phyloP scores from a whole-genome alignment of 2,329 filamentous ascomycete species.

The Sclerotinia subarctica region DNA sequence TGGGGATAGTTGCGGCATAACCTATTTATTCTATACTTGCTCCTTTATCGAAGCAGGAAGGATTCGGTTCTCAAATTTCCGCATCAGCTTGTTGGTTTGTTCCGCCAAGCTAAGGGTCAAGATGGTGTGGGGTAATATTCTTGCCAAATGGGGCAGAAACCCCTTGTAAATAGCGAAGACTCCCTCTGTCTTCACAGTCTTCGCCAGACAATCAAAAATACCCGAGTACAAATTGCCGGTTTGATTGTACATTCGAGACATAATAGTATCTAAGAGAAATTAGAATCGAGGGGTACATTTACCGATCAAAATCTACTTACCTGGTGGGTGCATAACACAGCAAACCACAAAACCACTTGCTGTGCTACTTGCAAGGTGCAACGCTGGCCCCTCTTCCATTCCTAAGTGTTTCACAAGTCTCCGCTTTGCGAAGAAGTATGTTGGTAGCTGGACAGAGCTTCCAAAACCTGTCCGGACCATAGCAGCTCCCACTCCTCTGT shows the following conservation, averaged over 20 bases:
- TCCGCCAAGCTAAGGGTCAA: conserved; percentile 90
- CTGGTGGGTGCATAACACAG: conserved; percentile 95
- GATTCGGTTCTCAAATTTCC: conserved; percentile 65
- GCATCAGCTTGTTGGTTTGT: conserved; percentile 92
- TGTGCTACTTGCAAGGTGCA: conserved; percentile 86
- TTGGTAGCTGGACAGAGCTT: conserved; percentile 92
- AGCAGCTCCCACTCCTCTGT: conserved; percentile 85
- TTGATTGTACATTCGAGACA: conserved; percentile 99
- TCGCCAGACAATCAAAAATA: conserved; percentile 85
- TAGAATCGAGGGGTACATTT: neutral
- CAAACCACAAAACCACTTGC: conserved; percentile 94
- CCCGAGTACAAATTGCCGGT: conserved; percentile 95
- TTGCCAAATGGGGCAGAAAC: conserved; percentile 88
- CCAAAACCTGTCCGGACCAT: conserved; percentile 97
- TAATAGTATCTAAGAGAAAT: conserved; percentile 72
- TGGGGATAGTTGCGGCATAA: conserved; percentile 16
- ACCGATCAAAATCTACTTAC: conserved; percentile 46
- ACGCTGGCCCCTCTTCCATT: conserved; percentile 83
- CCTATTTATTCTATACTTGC: conserved; percentile 25
- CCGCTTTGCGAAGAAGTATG: conserved; percentile 96
- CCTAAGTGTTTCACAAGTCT: conserved; percentile 75
- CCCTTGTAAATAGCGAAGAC: conserved; percentile 95
- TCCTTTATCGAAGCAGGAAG: conserved; percentile 43
- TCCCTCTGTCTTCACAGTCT: conserved; percentile 89
- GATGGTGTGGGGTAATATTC: conserved; percentile 94